Evolutionary conservation across 805 yeast species (phyloP).

Genomic region (Wilhelminamyces savonicus): DNA sequence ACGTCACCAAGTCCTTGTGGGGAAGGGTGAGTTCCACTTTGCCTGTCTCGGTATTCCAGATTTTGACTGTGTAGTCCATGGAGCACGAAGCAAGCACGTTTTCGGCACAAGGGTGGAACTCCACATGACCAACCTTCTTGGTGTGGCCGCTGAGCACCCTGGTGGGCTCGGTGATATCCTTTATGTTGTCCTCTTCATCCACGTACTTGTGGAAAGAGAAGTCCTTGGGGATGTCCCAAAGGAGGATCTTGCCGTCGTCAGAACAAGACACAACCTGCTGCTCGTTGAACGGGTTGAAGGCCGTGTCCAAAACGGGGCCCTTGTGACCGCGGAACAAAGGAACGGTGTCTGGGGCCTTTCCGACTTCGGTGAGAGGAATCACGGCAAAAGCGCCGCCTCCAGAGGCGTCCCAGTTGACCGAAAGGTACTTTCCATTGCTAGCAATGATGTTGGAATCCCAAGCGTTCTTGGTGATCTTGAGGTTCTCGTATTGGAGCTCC

Average conservation of each 20-base stretch:
- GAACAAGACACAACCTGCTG: slow-evolving; percentile 33
- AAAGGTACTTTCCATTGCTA: slow-evolving; percentile 77
- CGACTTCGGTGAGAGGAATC: slow-evolving; percentile 77
- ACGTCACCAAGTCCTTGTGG: slow-evolving; percentile 90
- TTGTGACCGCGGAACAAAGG: slow-evolving; percentile 95
- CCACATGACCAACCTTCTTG: slow-evolving; percentile 89
- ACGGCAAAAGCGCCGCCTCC: slow-evolving; percentile 99
- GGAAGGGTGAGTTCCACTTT: slow-evolving; percentile 64
- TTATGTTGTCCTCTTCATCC: slow-evolving; percentile 48
- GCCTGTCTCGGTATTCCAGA: slow-evolving; percentile 84
- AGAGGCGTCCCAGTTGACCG: slow-evolving; percentile 89
- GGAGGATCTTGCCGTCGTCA: slow-evolving; percentile 48
- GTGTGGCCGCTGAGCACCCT: slow-evolving; percentile 78
- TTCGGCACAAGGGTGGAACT: slow-evolving; percentile 83
- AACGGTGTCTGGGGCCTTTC: slow-evolving; percentile 89
- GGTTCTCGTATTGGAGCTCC: slow-evolving; percentile 68
- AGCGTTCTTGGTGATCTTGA: slow-evolving; percentile 81
- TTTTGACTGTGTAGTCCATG: slow-evolving; percentile 81
- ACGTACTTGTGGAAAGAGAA: slow-evolving; percentile 63
- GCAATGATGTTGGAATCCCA: slow-evolving; percentile 92
- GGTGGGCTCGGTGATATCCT: slow-evolving; percentile 62
- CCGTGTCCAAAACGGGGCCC: slow-evolving; percentile 92
- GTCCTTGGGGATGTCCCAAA: slow-evolving; percentile 85
- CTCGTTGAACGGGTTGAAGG: slow-evolving; percentile 87
- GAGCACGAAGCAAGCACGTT: slow-evolving; percentile 87